A percentile compares a stretch with the other conserved stretches of the same genome.
phyloP scores from a whole-genome alignment of 1,139 yeast species.

The Suhomyces ambrosiae region DNA sequence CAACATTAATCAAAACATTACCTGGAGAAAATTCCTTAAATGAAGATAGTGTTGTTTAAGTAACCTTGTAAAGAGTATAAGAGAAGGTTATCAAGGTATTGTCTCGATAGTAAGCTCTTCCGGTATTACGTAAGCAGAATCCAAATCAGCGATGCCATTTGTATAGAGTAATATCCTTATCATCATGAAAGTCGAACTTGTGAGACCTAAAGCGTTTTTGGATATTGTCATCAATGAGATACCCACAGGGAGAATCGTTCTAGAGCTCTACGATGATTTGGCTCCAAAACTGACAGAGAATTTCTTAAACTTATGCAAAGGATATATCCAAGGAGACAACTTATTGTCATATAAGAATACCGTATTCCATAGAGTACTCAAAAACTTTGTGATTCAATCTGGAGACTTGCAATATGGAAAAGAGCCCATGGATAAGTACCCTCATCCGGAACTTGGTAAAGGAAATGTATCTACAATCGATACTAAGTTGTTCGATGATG shows the following conservation, averaged over 20 bases:
- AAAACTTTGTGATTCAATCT: slow-evolving; percentile 78
- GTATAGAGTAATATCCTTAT: too few species aligned
- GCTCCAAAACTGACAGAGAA: slow-evolving; percentile 66
- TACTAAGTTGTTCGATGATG: slow-evolving; percentile 55
- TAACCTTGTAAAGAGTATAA: too few species aligned
- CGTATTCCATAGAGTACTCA: slow-evolving; percentile 67
- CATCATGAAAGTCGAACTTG: slow-evolving; percentile 37
- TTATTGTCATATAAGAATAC: slow-evolving; percentile 39
- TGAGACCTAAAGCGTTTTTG: slow-evolving; percentile 47
- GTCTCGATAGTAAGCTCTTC: too few species aligned
- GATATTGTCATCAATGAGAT: slow-evolving; percentile 56
- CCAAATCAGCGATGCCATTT: neutral
- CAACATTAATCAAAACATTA: too few species aligned
- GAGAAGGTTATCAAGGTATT: too few species aligned
- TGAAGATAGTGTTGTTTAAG: too few species aligned
- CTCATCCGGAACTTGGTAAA: slow-evolving; percentile 44
- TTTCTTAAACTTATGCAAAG: slow-evolving; percentile 50
- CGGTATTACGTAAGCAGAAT: too few species aligned
- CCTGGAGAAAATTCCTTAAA: too few species aligned
- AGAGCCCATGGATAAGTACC: slow-evolving; percentile 24
- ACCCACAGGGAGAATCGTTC: slow-evolving; percentile 62
- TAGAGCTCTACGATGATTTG: slow-evolving; percentile 51
- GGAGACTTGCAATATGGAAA: slow-evolving; percentile 55
- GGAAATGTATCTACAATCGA: slow-evolving; percentile 55
- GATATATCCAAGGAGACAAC: slow-evolving; percentile 25